A percentile compares a stretch with the other conserved stretches of the same genome.
Evolutionary conservation across 495 filamentous ascomycete genomes (phyloP).

Genomic region (Opeltia flavorubescens): DNA sequence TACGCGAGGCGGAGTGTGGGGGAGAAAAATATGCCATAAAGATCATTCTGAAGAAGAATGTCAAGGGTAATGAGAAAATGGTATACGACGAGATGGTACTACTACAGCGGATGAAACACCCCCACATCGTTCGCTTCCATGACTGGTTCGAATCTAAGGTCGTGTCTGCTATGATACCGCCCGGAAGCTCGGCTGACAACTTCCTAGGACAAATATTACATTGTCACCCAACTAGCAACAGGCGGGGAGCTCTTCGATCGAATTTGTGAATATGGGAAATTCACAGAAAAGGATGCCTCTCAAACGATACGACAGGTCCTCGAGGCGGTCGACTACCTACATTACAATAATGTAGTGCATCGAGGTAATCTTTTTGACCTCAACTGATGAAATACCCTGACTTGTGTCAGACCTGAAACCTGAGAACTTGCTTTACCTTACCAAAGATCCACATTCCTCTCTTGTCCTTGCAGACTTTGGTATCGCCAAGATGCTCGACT

Average conservation of each 20-base stretch:
- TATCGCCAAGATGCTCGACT: conserved; percentile 96
- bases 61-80: conserved; percentile 96
- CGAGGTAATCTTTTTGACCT: conserved; percentile 45
- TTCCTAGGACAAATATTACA: conserved; percentile 94
- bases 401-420: conserved; percentile 73
- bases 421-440: conserved; percentile 93
- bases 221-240: conserved; percentile 91
- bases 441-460: conserved; percentile 56
- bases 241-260: conserved; percentile 96
- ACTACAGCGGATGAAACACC: conserved; percentile 78
- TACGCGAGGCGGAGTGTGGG: conserved; percentile 74
- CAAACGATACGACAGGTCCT: conserved; percentile 93
- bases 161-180: not conserved
- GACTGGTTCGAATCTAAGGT: conserved; percentile 98
- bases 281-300: conserved; percentile 97
- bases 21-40: conserved; percentile 89
- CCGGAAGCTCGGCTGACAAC: not conserved
- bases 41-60: conserved; percentile 99
- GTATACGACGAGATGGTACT: conserved; percentile 94
- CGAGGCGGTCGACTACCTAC: conserved; percentile 87
- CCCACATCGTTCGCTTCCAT: conserved; percentile 92
- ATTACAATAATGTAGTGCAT: conserved; percentile 91
- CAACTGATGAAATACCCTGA: not conserved
- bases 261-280: conserved; percentile 96
- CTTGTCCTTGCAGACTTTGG: conserved; percentile 95